Base-by-base conservation (phyloP, 202 grass and related monocot genomes). In the Schoenoplectus triqueter region DNA sequence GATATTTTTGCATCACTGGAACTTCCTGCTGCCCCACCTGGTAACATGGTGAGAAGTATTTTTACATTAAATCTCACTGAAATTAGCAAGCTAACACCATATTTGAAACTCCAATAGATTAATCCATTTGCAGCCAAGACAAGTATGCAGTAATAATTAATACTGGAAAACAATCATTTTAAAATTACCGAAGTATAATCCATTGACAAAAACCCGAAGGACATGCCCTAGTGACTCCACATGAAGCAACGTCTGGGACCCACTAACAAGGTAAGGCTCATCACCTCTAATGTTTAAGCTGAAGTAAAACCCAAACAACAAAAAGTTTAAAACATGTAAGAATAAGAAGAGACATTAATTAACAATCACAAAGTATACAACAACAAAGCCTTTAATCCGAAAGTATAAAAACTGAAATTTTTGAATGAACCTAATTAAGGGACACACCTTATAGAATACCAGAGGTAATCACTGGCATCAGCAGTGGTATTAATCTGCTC, bases 401-500 rank as follows among this genome's bases (percentile, higher is more conserved):
- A 9, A 52, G 57, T 31, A 39, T 54, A 55, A 31, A 31, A 83
- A 7, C 3, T 69, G 17, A 52, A 67, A 39, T 6, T 55, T 31
- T 31, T 6, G 9, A 50, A 50, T 69, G 44, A 7, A 82, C 56
- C 31, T 64, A 13, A 8, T 0, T 10, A 83, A 41, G 52, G 41
- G 42, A 69, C 84, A 21, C 85, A 99, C 93, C 96, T 99, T 92
- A 87, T 87, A 67, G 91, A 92, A 79, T 99, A 99, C 96, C 96
- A 99, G 18, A 99, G 93, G 87, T 96, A 99, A 86, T 99, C 96
- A 81, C 96, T 99, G 81, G 81, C 92, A 92, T 99, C 93, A 20
- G 91, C 96, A 6, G 96, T 99, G 73, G 93, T 96, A 84, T 99
- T 99, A 88, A 99, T 99, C 86, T 99, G 96, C 20, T 99, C 96